Evolutionary conservation across 2,329 filamentous ascomycete species (phyloP).

Genomic region (Colletotrichum orbiculare): DNA sequence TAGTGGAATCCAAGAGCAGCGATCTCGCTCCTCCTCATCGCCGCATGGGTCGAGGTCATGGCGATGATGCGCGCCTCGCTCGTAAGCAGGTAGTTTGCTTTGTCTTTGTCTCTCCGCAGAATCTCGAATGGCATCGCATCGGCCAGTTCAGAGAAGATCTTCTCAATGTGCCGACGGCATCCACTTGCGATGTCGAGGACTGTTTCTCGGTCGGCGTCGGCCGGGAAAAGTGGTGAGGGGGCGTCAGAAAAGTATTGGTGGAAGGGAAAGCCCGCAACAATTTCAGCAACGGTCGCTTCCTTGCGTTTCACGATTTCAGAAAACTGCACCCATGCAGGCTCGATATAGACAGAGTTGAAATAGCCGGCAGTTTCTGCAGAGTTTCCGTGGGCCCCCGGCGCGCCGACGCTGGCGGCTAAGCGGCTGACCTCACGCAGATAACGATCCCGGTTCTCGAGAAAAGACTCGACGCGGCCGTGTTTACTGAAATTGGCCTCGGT

Average conservation of each 20-base stretch:
- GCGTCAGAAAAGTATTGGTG: constrained; percentile 87
- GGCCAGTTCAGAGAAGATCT: constrained; percentile 90
- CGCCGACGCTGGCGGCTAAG: constrained; percentile 84
- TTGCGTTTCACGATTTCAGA: constrained; percentile 66
- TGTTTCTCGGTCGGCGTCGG: constrained; percentile 71
- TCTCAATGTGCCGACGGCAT: constrained; percentile 88
- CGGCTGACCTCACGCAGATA: constrained; percentile 88
- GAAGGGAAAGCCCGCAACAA: constrained; percentile 86
- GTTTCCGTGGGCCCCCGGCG: constrained; percentile 93
- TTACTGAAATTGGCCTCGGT: constrained; percentile 92
- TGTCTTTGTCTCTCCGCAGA: constrained; percentile 86
- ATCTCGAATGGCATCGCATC: constrained; percentile 97
- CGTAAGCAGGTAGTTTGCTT: constrained; percentile 93
- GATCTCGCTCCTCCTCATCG: constrained; percentile 92
- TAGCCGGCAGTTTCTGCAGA: constrained; percentile 97
- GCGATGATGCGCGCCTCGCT: constrained; percentile 98
- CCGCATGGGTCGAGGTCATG: constrained; percentile 98
- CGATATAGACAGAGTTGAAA: constrained; percentile 92
- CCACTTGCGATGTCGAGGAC: constrained; percentile 82
- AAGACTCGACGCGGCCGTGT: constrained; percentile 92
- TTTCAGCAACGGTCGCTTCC: constrained; percentile 67
- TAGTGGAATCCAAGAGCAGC: constrained; percentile 94
- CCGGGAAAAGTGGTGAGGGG: constrained; percentile 85
- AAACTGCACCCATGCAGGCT: constrained; percentile 90
- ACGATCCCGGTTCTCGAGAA: constrained; percentile 85